Evolutionary conservation across 129 eudicot genomes (phyloP).

Genomic region (Arctium lappa): DNA sequence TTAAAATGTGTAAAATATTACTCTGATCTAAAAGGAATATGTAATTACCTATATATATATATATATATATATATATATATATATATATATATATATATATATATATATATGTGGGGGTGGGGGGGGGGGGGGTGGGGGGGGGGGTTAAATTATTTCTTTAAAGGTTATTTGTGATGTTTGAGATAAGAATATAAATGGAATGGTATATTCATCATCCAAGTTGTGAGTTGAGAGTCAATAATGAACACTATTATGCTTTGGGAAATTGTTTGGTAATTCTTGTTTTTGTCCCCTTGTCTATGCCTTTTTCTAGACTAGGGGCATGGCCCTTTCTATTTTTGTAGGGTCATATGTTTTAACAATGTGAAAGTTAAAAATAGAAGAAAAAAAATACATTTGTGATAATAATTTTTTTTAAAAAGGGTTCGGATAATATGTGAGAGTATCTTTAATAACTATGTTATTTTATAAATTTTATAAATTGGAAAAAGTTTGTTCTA

Average conservation of each 20-base stretch:
- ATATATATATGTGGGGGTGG: too few species aligned
- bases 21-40: not conserved
- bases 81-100: too few species aligned
- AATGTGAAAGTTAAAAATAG: too few species aligned
- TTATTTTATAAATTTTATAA: too few species aligned
- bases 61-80: too few species aligned
- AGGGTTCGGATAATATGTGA: too few species aligned
- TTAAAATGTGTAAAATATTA: not conserved
- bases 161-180: not conserved
- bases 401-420: too few species aligned
- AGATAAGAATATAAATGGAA: not conserved
- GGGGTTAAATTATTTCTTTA: not conserved
- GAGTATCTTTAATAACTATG: too few species aligned
- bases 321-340: not conserved
- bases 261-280: slow-evolving; percentile 28
- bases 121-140: too few species aligned
- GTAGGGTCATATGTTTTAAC: not conserved
- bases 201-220: not conserved
- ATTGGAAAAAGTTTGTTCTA: too few species aligned
- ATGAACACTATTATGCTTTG: slow-evolving; percentile 11
- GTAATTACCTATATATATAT: not conserved
- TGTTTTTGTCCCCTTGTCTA: slow-evolving; percentile 1
- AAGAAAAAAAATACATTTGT: too few species aligned
- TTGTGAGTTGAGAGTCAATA: slow-evolving; percentile 15
- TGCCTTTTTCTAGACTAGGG: not conserved